Base-by-base conservation (phyloP, 2,329 filamentous ascomycete species). In the Paracorniculantispora psalliotae region DNA sequence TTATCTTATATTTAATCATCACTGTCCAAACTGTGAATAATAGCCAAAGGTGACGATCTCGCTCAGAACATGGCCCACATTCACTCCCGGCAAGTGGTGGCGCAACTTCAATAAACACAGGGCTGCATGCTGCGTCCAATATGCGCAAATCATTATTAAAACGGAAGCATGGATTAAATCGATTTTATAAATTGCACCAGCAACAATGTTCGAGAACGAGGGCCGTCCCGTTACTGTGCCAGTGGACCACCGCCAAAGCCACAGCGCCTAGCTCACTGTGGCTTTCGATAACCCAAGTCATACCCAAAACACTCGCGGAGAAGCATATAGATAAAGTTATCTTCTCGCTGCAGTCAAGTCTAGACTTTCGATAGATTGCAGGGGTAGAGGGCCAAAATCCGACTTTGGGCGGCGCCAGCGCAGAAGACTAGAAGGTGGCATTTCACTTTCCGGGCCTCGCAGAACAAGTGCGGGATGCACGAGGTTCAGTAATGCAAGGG, bases 401-500 rank as follows among this genome's bases (percentile, higher is more conserved):
- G 28, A 30, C 19, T 57, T 28, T 17, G 7, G 28, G 10, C 33
- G 44, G 5, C 33, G 41, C 5, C 28, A 19, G 61, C 62, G 50
- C 13, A 13, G 25, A 15, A 57, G 25, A 41, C 52, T 61, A 2
- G 56, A 30, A 6, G 35, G 21, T 5, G 60, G 61, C 19, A 63
- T 56, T 15, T 49, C 59, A 41, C 62, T 58, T 10, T 52, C 57
- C 3, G 50, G 26, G n/a, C 59, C 61, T n/a, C 54, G 50, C 2
- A 63, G 30, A 23, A 63, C 59, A 30, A 63, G 35, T 5, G 61
- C 74, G 0, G 76, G 75, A 60, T 77, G 71, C 15, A 69, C 67
- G 1, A 71, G 37, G 59, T 78, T 79, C 65, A 76, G 13, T 75
- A 54, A 2, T 4, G 67, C 63, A 0, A 74, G 68, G 51, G 78